phyloP scores from a whole-genome alignment of 768 basidiomycete genomes.

The Mycena galopus region DNA sequence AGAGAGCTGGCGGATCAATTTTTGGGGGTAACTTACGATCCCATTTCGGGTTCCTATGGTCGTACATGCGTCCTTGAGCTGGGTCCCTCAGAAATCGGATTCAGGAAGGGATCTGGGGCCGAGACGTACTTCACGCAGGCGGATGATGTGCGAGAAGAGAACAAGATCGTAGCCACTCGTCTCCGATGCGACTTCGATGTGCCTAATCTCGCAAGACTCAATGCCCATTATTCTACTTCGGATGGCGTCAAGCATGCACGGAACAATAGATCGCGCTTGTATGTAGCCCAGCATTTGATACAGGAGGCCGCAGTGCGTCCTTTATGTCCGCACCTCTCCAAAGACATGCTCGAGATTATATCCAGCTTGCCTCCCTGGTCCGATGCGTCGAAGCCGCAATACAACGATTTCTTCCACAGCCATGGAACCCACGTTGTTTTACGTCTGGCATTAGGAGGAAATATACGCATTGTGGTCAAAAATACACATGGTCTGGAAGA shows the following conservation, averaged over 20 bases:
- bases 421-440: conserved; percentile 20
- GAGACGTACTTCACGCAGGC: conserved; percentile 10
- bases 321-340: neutral
- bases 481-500: neutral
- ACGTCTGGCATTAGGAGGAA: conserved; percentile 20
- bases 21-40: conserved; percentile 21
- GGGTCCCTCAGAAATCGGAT: conserved; percentile 3
- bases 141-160: neutral
- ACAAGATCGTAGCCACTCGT: neutral
- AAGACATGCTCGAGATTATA: conserved; percentile 16
- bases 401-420: conserved; percentile 15
- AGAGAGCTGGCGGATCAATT: conserved; percentile 10
- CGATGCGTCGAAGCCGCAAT: conserved; percentile 9
- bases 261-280: conserved; percentile 14
- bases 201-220: conserved; percentile 13
- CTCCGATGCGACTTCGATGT: conserved; percentile 15
- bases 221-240: conserved; percentile 19
- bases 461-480: conserved; percentile 12
- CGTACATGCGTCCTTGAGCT: conserved; percentile 14
- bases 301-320: neutral
- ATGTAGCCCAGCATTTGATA: conserved; percentile 5
- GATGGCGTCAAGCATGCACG: conserved; percentile 2
- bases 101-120: neutral
- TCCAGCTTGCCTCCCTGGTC: conserved; percentile 14
- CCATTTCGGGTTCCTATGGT: conserved; percentile 15